These are phyloP conservation scores for Ganoderma boninense DNA, from an alignment of 1,284 basidiomycete genomes.

Conservation along the genomic window DNA sequence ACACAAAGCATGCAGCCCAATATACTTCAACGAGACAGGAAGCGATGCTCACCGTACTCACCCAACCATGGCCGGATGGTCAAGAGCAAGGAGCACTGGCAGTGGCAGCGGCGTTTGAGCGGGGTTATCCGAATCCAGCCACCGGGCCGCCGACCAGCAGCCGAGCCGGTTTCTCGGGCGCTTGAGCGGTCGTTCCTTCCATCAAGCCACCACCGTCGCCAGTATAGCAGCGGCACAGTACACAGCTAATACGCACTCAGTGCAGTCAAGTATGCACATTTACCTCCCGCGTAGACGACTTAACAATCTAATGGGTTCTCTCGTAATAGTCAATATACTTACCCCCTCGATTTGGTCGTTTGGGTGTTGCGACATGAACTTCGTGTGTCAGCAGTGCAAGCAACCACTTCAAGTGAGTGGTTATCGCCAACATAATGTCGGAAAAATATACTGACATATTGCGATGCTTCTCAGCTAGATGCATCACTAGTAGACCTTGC, in stretches of 20 bases:
- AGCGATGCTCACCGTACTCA: no score
- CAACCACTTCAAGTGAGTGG: conserved; percentile 78
- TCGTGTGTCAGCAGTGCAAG: conserved; percentile 87
- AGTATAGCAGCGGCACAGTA: no score
- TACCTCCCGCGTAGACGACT: no score
- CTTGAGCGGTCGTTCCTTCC: not conserved
- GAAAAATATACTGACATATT: conserved; percentile 13
- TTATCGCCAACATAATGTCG: not conserved
- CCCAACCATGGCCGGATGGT: not conserved
- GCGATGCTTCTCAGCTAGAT: conserved; percentile 65
- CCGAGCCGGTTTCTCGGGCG: not conserved
- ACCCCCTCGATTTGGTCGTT: not conserved
- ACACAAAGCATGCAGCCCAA: no score
- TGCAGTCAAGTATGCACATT: no score
- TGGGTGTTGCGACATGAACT: conserved; percentile 53
- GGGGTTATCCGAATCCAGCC: no score
- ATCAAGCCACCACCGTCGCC: not conserved
- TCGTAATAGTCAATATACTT: no score
- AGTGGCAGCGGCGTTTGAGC: no score
- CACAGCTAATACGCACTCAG: no score
- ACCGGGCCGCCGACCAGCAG: not conserved
- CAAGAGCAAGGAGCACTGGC: not conserved
- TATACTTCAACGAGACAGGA: no score
- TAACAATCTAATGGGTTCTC: no score
- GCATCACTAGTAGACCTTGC: conserved; percentile 84